A percentile compares a stretch with the other conserved stretches of the same genome.
Conservation (phyloP, 306 rosid genomes). For the Pyrus betulifolia region DNA sequence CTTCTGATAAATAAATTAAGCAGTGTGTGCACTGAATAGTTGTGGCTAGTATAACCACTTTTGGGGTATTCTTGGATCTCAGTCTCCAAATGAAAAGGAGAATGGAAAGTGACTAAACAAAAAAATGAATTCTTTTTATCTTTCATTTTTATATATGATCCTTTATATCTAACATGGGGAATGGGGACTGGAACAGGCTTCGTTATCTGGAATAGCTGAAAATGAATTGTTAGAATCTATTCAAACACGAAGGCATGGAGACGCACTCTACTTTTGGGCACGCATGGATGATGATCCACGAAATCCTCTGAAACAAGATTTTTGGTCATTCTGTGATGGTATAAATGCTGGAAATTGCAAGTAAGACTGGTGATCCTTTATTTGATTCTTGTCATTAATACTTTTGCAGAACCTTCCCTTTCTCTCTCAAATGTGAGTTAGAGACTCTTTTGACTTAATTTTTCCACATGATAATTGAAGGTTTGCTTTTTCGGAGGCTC, state of each 20-base stretch:
- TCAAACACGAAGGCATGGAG: conserved; percentile 64
- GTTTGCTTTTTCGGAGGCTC: conserved; percentile 70
- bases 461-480: conserved; percentile 33
- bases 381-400: neutral
- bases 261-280: conserved; percentile 90
- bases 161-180: conserved; percentile 17
- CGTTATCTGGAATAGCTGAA: conserved; percentile 70
- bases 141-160: neutral
- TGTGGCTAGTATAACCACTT: neutral
- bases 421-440: neutral
- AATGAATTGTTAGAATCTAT: conserved; percentile 62
- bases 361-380: conserved; percentile 31
- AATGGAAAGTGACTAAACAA: neutral
- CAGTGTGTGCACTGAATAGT: neutral
- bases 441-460: neutral
- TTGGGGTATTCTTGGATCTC: neutral
- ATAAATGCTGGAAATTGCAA: conserved; percentile 95
- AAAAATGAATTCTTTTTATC: neutral
- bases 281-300: conserved; percentile 70
- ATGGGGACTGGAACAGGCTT: conserved; percentile 50
- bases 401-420: neutral
- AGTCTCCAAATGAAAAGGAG: neutral
- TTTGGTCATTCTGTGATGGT: conserved; percentile 92
- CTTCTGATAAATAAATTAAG: neutral
- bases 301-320: conserved; percentile 60